Percentiles rank a stretch among this genome's conserved stretches.
These are phyloP conservation scores for Xylariaceae sp. DNA, from an alignment of 2,329 filamentous ascomycete genomes.

Conservation along the genomic window DNA sequence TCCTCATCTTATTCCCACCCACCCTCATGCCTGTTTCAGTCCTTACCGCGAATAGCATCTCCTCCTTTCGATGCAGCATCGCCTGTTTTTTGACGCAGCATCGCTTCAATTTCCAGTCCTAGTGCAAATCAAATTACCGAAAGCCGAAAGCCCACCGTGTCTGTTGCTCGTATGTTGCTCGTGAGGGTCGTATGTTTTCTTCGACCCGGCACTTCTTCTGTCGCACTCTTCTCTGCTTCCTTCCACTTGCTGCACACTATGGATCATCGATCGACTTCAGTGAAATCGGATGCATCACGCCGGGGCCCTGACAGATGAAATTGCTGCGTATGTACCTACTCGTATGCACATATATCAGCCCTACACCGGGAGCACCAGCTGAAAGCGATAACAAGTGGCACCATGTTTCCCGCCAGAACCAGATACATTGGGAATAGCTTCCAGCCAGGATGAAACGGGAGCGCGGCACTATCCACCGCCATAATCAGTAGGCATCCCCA, in stretches of 20 bases:
- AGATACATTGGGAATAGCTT: not conserved
- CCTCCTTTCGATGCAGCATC: not conserved
- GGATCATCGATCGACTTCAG: not conserved
- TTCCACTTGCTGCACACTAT: not conserved
- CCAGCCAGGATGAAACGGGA: not conserved
- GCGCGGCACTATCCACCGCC: not conserved
- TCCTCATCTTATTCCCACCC: not conserved
- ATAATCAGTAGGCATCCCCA: not conserved
- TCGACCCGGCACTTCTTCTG: not conserved
- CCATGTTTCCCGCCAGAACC: not conserved
- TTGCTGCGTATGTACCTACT: not conserved
- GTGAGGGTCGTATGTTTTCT: not conserved
- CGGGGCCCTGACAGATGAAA: not conserved
- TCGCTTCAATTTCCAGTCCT: not conserved
- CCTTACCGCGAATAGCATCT: not conserved
- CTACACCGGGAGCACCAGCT: not conserved
- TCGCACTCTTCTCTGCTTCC: not conserved
- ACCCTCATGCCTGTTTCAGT: not conserved
- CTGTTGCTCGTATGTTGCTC: no score
- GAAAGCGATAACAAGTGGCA: not conserved
- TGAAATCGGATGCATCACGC: no score
- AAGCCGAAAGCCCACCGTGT: not conserved
- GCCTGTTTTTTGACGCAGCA: not conserved
- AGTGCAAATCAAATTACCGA: not conserved
- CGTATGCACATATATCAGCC: not conserved